Percentiles rank a stretch among this genome's conserved stretches.
Conservation (phyloP, 2,329 filamentous ascomycete genomes). For the Apiospora aurea region DNA sequence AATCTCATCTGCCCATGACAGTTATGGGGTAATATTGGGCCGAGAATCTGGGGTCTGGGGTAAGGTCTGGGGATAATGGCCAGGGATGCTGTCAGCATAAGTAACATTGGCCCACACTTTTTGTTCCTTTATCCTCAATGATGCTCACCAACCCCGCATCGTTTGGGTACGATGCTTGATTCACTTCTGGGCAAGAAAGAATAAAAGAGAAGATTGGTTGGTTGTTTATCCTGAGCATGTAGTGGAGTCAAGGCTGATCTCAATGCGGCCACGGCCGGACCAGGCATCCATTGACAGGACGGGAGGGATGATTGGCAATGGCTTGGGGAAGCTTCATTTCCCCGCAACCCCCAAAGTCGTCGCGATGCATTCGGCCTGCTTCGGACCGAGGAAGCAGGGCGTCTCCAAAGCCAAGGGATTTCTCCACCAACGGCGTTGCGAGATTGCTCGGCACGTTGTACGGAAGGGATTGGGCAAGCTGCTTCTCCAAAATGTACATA, state of each 20-base stretch:
- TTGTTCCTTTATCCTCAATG: neutral
- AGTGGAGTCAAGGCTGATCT: neutral
- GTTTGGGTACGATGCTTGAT: neutral
- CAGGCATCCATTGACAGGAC: constrained; percentile 1
- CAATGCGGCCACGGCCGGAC: neutral
- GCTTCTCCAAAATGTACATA: constrained; percentile 17
- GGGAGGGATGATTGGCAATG: neutral
- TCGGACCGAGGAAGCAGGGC: constrained; percentile 21
- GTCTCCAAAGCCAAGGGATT: constrained; percentile 19
- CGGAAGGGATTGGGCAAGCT: too few relatives aligned
- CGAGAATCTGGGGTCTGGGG: constrained; percentile 31
- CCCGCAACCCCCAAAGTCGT: neutral
- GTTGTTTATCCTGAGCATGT: too few relatives aligned
- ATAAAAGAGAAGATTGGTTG: neutral
- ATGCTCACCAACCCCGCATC: neutral
- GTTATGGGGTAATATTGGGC: constrained; percentile 25
- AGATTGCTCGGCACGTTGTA: neutral
- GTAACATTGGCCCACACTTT: neutral
- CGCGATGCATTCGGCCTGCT: constrained; percentile 16
- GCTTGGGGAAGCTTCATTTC: constrained; percentile 20
- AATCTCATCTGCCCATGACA: neutral
- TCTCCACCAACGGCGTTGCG: constrained; percentile 28
- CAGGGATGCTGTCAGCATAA: neutral
- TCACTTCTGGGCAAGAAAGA: neutral
- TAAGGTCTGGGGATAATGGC: constrained; percentile 2